Evolutionary conservation across 352 stramenopile species (phyloP), one percentile per base, ranked within the genome.

Genomic region (Globisporangium megalacanthum): DNA sequence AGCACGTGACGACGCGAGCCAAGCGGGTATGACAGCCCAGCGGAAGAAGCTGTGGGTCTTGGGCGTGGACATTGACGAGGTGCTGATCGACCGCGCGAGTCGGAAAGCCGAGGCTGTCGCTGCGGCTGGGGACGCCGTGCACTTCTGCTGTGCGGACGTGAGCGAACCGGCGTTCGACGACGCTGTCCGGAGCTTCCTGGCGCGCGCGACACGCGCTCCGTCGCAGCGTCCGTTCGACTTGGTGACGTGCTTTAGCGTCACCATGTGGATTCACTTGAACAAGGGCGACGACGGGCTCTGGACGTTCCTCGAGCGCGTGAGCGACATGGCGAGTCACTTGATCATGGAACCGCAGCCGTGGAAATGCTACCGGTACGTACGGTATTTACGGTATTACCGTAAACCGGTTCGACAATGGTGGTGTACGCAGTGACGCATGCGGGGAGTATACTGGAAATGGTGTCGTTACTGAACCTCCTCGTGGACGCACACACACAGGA

Each of bases 201-300:
- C 77, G 35, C 37, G 64, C 14, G 70, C 74, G n/a, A 73, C 73
- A 54, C 69, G 66, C n/a, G 51, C 64, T n/a, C 60, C 61, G 47
- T 47, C 53, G 4, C 54, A 74, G 49, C 60, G 64, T n/a, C 75
- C 69, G 49, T 92, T 92, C 53, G 69, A 86, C 55, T 64, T 94
- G 3, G 63, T 92, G 45, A 89, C 82, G 56, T 84, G 79, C 60
- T 94, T 92, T 49, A 92, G 84, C 45, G 76, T 94, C 49, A 92
- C 83, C 10, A 94, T 94, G 84, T 94, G 84, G 84, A 92, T 94
- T 56, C 84, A 94, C 54, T 54, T 94, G 29, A 92, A 94, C 56
- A 77, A 94, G 56, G 82, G 84, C 56, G 84, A 94, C 60, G 79
- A 90, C 29, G 84, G 84, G 1, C 66, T 94, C 8, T 86, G 76